These are phyloP conservation scores for Apiotrichum mycotoxinovorans DNA, from an alignment of 1,284 basidiomycete species.

Conservation along the genomic window DNA sequence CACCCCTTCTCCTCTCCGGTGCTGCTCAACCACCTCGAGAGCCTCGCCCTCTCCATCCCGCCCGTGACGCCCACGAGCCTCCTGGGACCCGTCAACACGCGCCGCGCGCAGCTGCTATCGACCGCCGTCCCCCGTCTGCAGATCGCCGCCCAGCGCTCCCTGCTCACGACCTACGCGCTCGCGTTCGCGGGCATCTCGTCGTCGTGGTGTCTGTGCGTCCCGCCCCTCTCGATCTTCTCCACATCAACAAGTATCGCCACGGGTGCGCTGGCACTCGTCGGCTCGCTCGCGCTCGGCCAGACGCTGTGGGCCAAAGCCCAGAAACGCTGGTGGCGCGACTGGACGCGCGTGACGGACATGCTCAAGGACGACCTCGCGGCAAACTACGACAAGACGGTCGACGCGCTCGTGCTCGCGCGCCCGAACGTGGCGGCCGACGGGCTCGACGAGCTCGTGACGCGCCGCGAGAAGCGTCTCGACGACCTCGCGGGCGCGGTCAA, in stretches of 20 bases:
- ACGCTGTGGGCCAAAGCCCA: slow-evolving; percentile 69
- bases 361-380: slow-evolving; percentile 68
- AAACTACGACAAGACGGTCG: slow-evolving; percentile 50
- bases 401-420: slow-evolving; percentile 43
- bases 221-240: slow-evolving; percentile 25
- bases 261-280: slow-evolving; percentile 58
- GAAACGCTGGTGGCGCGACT: slow-evolving; percentile 68
- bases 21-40: slow-evolving; percentile 63
- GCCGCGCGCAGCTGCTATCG: slow-evolving; percentile 59
- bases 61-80: slow-evolving; percentile 56
- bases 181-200: slow-evolving; percentile 49
- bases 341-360: slow-evolving; percentile 64
- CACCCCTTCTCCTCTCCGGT: slow-evolving; percentile 61
- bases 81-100: slow-evolving; percentile 57
- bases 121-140: slow-evolving; percentile 64
- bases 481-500: slow-evolving; percentile 52
- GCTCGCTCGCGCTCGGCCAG: slow-evolving; percentile 64
- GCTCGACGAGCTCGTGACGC: slow-evolving; percentile 53
- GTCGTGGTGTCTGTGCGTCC: slow-evolving; percentile 43
- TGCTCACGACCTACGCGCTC: slow-evolving; percentile 53
- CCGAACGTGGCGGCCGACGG: slow-evolving; percentile 46
- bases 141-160: slow-evolving; percentile 61
- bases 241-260: slow-evolving; percentile 59
- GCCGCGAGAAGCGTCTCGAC: slow-evolving; percentile 53
- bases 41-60: slow-evolving; percentile 55